phyloP scores from a whole-genome alignment of 163 green algal genomes.

The Smithsoniella earleae region DNA sequence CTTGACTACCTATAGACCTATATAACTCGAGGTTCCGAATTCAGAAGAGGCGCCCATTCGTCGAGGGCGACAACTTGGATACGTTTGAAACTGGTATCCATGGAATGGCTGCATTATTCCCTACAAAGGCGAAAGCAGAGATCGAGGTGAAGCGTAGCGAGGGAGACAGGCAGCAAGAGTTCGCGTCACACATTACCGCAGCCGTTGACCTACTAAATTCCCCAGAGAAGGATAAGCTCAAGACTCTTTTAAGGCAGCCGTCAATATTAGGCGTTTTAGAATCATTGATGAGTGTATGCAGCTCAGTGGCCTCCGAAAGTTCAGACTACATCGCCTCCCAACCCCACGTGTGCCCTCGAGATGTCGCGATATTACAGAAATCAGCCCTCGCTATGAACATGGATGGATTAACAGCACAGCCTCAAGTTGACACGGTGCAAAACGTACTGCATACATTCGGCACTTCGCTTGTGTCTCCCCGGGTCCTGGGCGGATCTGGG shows the following conservation, averaged over 20 bases:
- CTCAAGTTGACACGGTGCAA: not conserved
- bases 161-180: not conserved
- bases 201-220: conserved; percentile 4
- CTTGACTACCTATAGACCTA: not conserved
- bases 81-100: conserved; percentile 10
- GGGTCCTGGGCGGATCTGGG: not conserved
- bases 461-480: conserved; percentile 4
- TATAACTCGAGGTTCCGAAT: not conserved
- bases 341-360: not conserved
- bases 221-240: not conserved
- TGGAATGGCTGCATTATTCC: not conserved
- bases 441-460: conserved; percentile 16
- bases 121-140: not conserved
- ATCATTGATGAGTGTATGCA: conserved; percentile 10
- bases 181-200: conserved; percentile 8
- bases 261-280: not conserved
- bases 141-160: not conserved
- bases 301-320: not conserved
- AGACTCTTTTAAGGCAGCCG: not conserved
- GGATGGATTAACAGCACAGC: not conserved
- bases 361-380: not conserved
- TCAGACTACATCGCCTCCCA: not conserved
- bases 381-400: not conserved
- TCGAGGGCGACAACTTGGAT: not conserved
- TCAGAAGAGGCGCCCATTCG: not conserved